Conservation (phyloP, 1,284 basidiomycete species). For the Amylostereum chailletii region DNA sequence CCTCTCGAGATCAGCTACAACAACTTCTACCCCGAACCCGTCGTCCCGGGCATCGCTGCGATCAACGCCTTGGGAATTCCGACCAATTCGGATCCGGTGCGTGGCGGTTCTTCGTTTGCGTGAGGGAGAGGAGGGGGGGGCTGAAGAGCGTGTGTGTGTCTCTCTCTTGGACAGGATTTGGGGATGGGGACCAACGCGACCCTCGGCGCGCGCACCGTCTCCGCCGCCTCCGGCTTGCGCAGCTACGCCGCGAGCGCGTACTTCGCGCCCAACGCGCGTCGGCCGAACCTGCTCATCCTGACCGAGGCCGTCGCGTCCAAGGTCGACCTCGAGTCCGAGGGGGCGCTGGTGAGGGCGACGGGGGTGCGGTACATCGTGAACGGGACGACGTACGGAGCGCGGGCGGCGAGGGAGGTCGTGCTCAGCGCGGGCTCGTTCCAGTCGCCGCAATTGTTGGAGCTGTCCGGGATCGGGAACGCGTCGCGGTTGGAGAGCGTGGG, state of each 20-base stretch:
- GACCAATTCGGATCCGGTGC: conserved; percentile 1
- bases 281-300: background rate
- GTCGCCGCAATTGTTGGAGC: background rate
- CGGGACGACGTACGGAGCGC: background rate
- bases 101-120: background rate
- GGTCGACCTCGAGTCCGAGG: background rate
- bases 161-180: background rate
- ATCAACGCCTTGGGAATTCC: background rate
- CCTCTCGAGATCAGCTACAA: background rate
- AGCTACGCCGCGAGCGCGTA: background rate
- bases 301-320: background rate
- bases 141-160: no score
- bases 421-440: background rate
- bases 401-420: background rate
- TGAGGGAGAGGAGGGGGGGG: no score
- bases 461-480: background rate
- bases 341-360: background rate
- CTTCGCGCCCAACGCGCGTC: background rate
- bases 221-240: background rate
- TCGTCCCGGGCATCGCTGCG: background rate
- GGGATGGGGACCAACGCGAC: background rate
- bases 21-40: background rate
- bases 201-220: background rate
- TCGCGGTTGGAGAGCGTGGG: background rate
- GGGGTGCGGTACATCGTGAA: background rate